phyloP scores from a whole-genome alignment of 2,329 filamentous ascomycete genomes.

The Talaromyces albobiverticillius region DNA sequence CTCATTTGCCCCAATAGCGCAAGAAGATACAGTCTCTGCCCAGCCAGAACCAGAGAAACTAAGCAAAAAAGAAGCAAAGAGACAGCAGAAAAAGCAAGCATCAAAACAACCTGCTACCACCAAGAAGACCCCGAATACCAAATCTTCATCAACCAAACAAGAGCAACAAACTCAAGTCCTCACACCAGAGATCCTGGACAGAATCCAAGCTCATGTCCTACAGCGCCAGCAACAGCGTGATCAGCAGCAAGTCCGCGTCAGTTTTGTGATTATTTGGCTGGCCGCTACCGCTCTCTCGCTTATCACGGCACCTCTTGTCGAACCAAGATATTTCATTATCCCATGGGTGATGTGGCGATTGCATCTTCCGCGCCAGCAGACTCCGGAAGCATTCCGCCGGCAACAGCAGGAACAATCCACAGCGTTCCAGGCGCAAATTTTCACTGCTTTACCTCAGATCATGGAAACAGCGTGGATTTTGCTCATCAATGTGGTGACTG shows the following conservation, averaged over 20 bases:
- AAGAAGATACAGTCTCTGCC: slow-evolving; percentile 19
- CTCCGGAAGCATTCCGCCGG: slow-evolving; percentile 27
- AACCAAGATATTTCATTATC: slow-evolving; percentile 93
- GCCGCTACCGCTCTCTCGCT: slow-evolving; percentile 73
- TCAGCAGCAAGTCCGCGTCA: slow-evolving; percentile 35
- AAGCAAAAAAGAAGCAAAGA: slow-evolving; percentile 22
- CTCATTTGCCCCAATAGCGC: background rate
- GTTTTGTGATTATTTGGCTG: slow-evolving; percentile 62
- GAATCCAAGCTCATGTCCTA: slow-evolving; percentile 27
- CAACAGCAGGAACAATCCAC: slow-evolving; percentile 20
- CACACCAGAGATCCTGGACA: slow-evolving; percentile 27
- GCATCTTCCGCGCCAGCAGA: slow-evolving; percentile 59
- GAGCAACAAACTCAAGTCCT: slow-evolving; percentile 21
- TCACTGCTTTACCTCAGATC: slow-evolving; percentile 29
- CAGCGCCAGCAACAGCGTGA: slow-evolving; percentile 28
- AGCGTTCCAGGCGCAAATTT: slow-evolving; percentile 23
- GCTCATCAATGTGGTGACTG: slow-evolving; percentile 50
- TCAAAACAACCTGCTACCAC: slow-evolving; percentile 22
- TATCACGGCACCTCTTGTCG: slow-evolving; percentile 84
- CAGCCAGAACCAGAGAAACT: slow-evolving; percentile 17
- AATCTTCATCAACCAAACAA: slow-evolving; percentile 12
- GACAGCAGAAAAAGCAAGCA: slow-evolving; percentile 22
- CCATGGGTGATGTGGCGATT: slow-evolving; percentile 93
- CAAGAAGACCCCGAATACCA: slow-evolving; percentile 17
- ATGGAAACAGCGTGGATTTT: slow-evolving; percentile 60